Evolutionary conservation across 2,329 filamentous ascomycete species (phyloP).

Genomic region (Paramyrothecium sp.): DNA sequence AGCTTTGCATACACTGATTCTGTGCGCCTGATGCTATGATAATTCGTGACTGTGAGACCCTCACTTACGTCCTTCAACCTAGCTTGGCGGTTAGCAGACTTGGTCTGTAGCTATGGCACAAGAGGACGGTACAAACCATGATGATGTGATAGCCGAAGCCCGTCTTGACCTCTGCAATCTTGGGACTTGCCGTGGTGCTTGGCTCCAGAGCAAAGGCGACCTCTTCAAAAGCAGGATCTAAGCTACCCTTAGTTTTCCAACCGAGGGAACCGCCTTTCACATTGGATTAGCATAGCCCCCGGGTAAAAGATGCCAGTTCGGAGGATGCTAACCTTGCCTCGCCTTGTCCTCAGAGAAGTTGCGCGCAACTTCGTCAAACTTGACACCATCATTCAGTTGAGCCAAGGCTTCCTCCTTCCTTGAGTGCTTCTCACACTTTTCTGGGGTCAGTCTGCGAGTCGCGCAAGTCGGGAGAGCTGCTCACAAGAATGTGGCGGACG

Average conservation of each 20-base stretch:
- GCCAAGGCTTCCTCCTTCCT: conserved; percentile 75
- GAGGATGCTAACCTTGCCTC: conserved; percentile 48
- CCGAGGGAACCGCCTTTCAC: conserved; percentile 64
- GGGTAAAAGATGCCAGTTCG: neutral
- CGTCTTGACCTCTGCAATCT: conserved; percentile 70
- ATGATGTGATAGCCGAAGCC: conserved; percentile 77
- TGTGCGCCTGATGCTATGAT: conserved; percentile 7
- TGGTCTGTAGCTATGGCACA: neutral
- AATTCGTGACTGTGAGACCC: conserved; percentile 2
- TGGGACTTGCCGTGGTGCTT: conserved; percentile 63
- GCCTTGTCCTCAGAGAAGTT: conserved; percentile 78
- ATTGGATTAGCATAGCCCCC: neutral
- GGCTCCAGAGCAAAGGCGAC: conserved; percentile 68
- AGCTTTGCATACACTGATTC: conserved; percentile 28
- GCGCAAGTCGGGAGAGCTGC: conserved; percentile 7
- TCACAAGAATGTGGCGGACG: conserved; percentile 68
- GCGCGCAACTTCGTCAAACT: conserved; percentile 73
- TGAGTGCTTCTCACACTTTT: conserved; percentile 69
- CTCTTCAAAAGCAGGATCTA: conserved; percentile 69
- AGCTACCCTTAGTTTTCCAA: conserved; percentile 67
- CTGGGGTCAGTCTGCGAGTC: conserved; percentile 8
- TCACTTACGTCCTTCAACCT: conserved; percentile 42
- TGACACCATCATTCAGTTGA: conserved; percentile 64
- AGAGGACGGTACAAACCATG: conserved; percentile 54
- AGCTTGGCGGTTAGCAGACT: neutral